Percentiles rank a stretch among this genome's conserved stretches.
Conservation (phyloP, 2,329 filamentous ascomycete genomes). For the Penicillium hordei region DNA sequence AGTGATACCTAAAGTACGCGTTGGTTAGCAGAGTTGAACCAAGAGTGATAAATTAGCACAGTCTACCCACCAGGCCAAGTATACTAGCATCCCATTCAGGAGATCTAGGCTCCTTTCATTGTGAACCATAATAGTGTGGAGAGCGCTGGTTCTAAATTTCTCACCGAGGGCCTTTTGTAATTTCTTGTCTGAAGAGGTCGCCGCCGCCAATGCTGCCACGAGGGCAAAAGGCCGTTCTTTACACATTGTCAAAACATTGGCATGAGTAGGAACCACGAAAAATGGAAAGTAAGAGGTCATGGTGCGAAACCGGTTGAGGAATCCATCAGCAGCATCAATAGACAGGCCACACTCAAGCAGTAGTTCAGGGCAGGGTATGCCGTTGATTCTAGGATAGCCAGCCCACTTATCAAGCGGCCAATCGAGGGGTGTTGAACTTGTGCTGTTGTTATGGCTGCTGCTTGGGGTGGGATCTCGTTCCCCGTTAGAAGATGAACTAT, state of each 20-base stretch:
- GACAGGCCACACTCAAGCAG: not conserved
- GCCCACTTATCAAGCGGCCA: not conserved
- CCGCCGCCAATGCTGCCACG: not conserved
- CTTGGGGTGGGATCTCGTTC: not conserved
- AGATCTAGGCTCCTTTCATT: constrained; percentile 4
- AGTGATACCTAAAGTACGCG: not conserved
- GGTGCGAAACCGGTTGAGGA: not conserved
- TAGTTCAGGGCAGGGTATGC: not conserved
- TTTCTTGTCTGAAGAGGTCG: not conserved
- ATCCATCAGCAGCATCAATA: not conserved
- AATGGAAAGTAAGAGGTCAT: not conserved
- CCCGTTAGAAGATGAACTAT: not conserved
- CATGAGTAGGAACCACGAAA: not conserved
- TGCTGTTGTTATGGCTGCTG: not conserved
- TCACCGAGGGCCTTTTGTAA: not conserved
- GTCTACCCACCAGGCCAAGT: not conserved
- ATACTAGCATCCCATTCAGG: not conserved
- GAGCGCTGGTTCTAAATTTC: not conserved
- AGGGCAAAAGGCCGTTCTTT: not conserved
- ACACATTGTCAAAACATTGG: not conserved
- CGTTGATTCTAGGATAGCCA: not conserved
- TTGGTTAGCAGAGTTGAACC: not conserved
- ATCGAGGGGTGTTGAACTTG: not conserved
- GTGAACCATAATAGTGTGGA: not conserved
- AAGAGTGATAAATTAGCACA: not conserved